phyloP scores from a whole-genome alignment of 352 stramenopile genomes.

The Thalassiosira hispida region DNA sequence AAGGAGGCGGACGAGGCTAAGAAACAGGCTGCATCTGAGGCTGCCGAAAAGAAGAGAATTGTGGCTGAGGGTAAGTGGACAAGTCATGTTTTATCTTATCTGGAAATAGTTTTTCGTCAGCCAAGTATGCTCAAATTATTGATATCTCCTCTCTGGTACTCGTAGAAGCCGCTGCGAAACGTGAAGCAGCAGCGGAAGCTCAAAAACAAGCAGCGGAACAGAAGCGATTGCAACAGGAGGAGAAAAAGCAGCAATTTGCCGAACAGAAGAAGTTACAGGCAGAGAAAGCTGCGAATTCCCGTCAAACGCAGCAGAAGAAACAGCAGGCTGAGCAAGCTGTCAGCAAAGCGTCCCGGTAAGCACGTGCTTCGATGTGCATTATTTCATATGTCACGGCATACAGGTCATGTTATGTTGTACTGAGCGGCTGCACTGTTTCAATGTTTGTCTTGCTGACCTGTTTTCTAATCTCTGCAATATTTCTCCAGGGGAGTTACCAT shows the following conservation, averaged over 20 bases:
- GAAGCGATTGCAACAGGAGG: slow-evolving; percentile 33
- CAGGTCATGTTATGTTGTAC: slow-evolving; percentile 53
- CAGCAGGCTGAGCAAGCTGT: slow-evolving; percentile 39
- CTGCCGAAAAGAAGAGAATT: background rate
- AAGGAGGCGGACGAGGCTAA: slow-evolving; percentile 14
- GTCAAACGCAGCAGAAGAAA: slow-evolving; percentile 33
- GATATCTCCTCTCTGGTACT: too few species aligned
- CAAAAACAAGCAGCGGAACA: slow-evolving; percentile 29
- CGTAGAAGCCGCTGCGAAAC: slow-evolving; percentile 15
- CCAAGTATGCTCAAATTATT: too few species aligned
- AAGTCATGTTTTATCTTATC: background rate
- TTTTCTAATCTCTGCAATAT: background rate
- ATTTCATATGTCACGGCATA: slow-evolving; percentile 14
- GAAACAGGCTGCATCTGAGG: slow-evolving; percentile 36
- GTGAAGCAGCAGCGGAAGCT: slow-evolving; percentile 12
- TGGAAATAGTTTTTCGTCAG: too few species aligned
- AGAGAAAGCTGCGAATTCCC: slow-evolving; percentile 23
- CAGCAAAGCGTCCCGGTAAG: slow-evolving; percentile 29
- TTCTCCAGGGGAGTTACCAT: slow-evolving; percentile 31
- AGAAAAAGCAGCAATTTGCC: slow-evolving; percentile 29
- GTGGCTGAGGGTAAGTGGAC: slow-evolving; percentile 21
- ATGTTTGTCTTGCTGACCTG: background rate
- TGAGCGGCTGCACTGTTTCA: background rate
- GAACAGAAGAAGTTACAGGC: slow-evolving; percentile 24
- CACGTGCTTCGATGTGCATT: background rate